These are phyloP conservation scores for Trifolium pratense DNA, from an alignment of 306 rosid species.

Conservation along the genomic window DNA sequence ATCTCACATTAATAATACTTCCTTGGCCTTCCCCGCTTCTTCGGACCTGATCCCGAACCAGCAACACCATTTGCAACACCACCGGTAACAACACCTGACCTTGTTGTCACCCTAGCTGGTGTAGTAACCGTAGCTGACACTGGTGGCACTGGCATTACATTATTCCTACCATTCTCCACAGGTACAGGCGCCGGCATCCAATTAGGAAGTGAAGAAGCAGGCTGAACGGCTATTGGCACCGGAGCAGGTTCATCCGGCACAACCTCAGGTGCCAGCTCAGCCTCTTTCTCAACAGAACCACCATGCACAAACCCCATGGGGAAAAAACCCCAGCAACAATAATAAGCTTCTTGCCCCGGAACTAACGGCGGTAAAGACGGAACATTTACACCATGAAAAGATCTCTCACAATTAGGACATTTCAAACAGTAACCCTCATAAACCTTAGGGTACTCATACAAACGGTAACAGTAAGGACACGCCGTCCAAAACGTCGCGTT, in stretches of 20 bases:
- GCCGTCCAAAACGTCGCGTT: conserved; percentile 79
- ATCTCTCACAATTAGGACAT: conserved; percentile 82
- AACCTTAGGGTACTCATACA: conserved; percentile 81
- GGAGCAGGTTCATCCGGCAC: neutral
- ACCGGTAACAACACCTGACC: neutral
- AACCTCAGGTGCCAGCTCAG: neutral
- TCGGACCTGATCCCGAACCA: neutral
- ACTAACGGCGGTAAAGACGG: conserved; percentile 71
- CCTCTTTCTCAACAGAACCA: conserved; percentile 43
- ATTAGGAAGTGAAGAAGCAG: conserved; percentile 49
- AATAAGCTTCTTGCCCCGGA: conserved; percentile 84
- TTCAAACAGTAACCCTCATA: conserved; percentile 74
- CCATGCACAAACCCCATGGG: conserved; percentile 74
- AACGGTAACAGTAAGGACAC: conserved; percentile 86
- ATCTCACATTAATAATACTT: conserved; percentile 41
- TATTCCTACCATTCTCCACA: conserved; percentile 39
- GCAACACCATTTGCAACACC: conserved; percentile 39
- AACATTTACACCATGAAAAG: conserved; percentile 67
- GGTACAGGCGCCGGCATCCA: conserved; percentile 61
- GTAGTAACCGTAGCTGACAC: neutral
- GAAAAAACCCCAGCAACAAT: conserved; percentile 91
- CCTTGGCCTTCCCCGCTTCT: conserved; percentile 84
- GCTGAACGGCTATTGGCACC: neutral
- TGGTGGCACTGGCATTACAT: neutral
- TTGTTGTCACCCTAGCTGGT: neutral